Base-by-base conservation (phyloP, 306 rosid species). In the Pyrus communis region DNA sequence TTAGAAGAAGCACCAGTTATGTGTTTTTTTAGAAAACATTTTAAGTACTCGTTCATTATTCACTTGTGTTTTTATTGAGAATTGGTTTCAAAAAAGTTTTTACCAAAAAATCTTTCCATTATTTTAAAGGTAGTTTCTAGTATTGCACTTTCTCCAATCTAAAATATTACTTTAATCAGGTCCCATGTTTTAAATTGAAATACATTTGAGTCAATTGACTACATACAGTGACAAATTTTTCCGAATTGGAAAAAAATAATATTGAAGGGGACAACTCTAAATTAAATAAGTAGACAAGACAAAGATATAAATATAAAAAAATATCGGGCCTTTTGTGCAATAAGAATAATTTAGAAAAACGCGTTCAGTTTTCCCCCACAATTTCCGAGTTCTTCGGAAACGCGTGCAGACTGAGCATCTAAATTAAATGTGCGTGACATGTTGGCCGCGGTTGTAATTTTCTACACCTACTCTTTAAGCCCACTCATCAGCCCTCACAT, bases 361-460 rank as follows among this genome's bases (percentile, higher is more conserved):
- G 66, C 1, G 65, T 54, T 28, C 9, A 18, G 10, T 35, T 72
- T 19, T 57, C 22, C 25, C n/a, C 54, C 54, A 9, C 35, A n/a
- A 8, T 38, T 11, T 35, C 55, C 55, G 35, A 38, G 4, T n/a
- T 60, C 18, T 0, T 11, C 43, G 69, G 4, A 25, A 27, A 15
- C 54, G 69, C 67, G 67, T 61, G 38, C 27, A 11, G 18, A 52
- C 45, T 10, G 40, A 2, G 17, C 1, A 4, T 40, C 21, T 33
- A 33, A 33, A 33, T 33, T 38, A 45, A 69, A 69, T 35, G 18
- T 49, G 45, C 73, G 45, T 15, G 65, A 40, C 40, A 57, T 35
- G 15, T 22, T 67, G 72, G 81, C 78, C 71, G 81, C 82, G 76
- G 76, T 66, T 60, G 25, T n/a, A 38, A 65, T 22, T 59, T 62